These are phyloP conservation scores for Bonia amplexicaulis DNA, from an alignment of 176 grass and related monocot genomes.

Conservation along the genomic window DNA sequence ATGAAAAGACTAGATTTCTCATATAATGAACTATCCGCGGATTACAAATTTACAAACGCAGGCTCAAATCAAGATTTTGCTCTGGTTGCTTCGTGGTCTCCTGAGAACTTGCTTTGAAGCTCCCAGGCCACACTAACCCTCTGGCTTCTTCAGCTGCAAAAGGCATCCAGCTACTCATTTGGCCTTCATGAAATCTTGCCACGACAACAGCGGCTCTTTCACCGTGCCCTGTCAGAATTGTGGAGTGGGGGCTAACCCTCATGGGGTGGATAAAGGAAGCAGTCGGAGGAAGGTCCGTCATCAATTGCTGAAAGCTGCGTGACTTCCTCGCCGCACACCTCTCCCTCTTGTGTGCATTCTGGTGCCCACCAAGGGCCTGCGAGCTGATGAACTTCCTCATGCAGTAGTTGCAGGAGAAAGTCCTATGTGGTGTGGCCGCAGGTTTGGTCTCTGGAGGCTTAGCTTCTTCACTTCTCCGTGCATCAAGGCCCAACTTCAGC, in stretches of 20 bases:
- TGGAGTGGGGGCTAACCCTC: slow-evolving; percentile 57
- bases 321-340: slow-evolving; percentile 60
- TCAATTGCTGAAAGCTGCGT: slow-evolving; percentile 38
- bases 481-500: slow-evolving; percentile 49
- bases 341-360: slow-evolving; percentile 93
- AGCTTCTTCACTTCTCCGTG: slow-evolving; percentile 22
- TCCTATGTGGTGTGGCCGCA: slow-evolving; percentile 41
- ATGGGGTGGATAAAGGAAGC: slow-evolving; percentile 56
- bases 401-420: slow-evolving; percentile 90
- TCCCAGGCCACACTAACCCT: slow-evolving; percentile 59
- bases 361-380: slow-evolving; percentile 80
- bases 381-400: slow-evolving; percentile 90
- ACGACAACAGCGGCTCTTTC: slow-evolving; percentile 26
- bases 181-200: slow-evolving; percentile 44
- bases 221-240: slow-evolving; percentile 39
- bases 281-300: slow-evolving; percentile 29
- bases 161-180: slow-evolving; percentile 43
- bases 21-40: slow-evolving; percentile 8
- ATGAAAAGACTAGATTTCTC: not conserved
- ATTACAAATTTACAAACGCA: slow-evolving; percentile 53
- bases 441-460: slow-evolving; percentile 33
- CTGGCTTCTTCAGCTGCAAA: slow-evolving; percentile 36
- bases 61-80: slow-evolving; percentile 61
- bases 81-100: slow-evolving; percentile 25
- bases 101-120: slow-evolving; percentile 51